Base-by-base conservation (phyloP, 1,284 basidiomycete species). In the Pisolithus thermaeus region DNA sequence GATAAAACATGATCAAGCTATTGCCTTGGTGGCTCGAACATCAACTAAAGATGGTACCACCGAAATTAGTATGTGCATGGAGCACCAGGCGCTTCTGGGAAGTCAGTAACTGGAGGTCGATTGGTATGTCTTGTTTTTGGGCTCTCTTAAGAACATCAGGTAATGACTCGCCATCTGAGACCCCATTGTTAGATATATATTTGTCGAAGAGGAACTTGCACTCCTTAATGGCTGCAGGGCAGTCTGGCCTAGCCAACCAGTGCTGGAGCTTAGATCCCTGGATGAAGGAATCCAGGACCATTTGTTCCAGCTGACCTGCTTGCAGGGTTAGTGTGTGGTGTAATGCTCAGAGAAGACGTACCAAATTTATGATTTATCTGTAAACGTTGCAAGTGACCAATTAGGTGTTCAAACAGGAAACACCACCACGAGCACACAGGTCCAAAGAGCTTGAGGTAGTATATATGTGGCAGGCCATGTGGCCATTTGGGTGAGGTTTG, bases 291-390 rank as follows among this genome's bases (percentile, higher is more conserved):
- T 54, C 22, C 39, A 40, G 9, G 39, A 40, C 39, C 6, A 7
- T 40, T 22, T 20, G 9, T 22, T 40, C 39, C 39, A 40, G 39
- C 11, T 40, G n/a, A n/a, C 39, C 39, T 40, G 20, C 3, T 18
- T 16, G 20, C 6, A 7, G 39, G 20, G 14, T n/a, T 5, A 16
- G 20, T 3, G 20, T 20, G 9, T 18, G 9, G 39, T 20, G 6
- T 20, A n/a, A 40, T 9, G 20, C 9, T 6, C 9, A 40, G 4
- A 40, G 5, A 9, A n/a, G 4, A 43, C 38, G 4, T 27, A 57
- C 50, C 49, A 48, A 57, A 58, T 35, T 52, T 51, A 23, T 51
- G 25, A 4, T 58, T 58, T 1, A 9, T 59, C 6, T 44, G 53
- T 4, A 58, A 39, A 5, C 4, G 4, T 28, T 58, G 57, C 12